phyloP scores from a whole-genome alignment of 2,329 filamentous ascomycete genomes.

The Emmonsiellopsis sp. region DNA sequence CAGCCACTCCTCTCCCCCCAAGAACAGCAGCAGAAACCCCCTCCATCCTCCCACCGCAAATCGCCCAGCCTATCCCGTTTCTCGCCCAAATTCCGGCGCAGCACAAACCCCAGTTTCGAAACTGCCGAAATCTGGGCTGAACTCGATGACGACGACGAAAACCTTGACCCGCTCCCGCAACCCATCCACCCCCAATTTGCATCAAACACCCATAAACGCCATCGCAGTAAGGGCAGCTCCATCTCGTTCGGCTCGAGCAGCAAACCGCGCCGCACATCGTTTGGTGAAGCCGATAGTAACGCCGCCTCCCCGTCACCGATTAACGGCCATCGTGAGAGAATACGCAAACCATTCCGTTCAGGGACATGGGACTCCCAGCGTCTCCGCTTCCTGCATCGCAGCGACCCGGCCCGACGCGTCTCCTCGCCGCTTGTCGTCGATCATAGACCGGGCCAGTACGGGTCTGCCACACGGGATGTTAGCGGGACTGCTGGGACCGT shows the following conservation, averaged over 20 bases:
- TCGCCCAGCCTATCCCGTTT: slow-evolving; percentile 24
- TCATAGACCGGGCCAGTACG: not conserved
- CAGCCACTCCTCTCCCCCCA: slow-evolving; percentile 27
- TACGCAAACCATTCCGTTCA: not conserved
- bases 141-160: slow-evolving; percentile 60
- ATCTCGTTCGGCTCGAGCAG: not conserved
- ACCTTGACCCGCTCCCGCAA: slow-evolving; percentile 9
- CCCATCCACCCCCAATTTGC: slow-evolving; percentile 1
- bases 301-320: not conserved
- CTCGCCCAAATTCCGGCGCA: slow-evolving; percentile 31
- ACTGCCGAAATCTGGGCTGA: slow-evolving; percentile 80
- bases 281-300: not conserved
- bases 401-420: not conserved
- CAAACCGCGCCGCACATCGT: not conserved
- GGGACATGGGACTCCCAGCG: not conserved
- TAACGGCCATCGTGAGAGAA: not conserved
- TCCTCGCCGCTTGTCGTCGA: slow-evolving; percentile 1
- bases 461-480: not conserved
- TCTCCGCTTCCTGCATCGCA: not conserved
- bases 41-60: slow-evolving; percentile 20
- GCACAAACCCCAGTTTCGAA: slow-evolving; percentile 50
- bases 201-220: not conserved
- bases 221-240: slow-evolving; percentile 6
- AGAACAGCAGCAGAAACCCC: slow-evolving; percentile 5
- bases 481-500: not conserved